Evolutionary conservation across 768 basidiomycete species (phyloP).

Genomic region (Hydnomerulius pinastri): DNA sequence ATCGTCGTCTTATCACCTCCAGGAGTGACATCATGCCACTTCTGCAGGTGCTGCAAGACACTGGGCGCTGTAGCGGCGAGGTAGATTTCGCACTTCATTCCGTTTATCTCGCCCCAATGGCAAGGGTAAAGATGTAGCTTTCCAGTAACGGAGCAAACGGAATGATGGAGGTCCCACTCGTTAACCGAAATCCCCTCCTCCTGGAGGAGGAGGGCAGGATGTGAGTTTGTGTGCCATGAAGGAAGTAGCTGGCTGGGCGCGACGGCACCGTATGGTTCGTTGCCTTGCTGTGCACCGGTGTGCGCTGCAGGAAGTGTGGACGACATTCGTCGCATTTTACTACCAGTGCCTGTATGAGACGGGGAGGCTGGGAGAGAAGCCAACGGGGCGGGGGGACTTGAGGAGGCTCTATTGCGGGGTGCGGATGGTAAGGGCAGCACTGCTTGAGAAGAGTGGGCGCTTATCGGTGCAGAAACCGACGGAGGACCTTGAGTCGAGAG

Average conservation of each 20-base stretch:
- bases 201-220: too few species aligned
- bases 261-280: too few species aligned
- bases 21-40: not conserved
- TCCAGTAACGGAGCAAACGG: not conserved
- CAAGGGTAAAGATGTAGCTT: not conserved
- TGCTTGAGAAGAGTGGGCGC: not conserved
- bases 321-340: too few species aligned
- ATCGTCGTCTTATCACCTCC: not conserved
- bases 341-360: not conserved
- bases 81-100: not conserved
- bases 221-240: not conserved
- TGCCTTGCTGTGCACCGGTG: not conserved
- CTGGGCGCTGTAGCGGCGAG: not conserved
- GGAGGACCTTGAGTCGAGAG: too few species aligned
- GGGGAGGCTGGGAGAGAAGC: not conserved
- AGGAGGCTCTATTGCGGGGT: not conserved
- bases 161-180: not conserved
- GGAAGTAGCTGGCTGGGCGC: too few species aligned
- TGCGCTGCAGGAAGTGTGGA: too few species aligned
- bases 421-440: not conserved
- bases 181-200: not conserved
- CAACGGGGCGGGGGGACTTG: not conserved
- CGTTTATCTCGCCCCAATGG: not conserved
- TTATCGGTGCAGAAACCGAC: not conserved
- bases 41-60: not conserved